Evolutionary conservation across 441 rosid species (phyloP).

Genomic region (Euphorbia schlechtendalii): DNA sequence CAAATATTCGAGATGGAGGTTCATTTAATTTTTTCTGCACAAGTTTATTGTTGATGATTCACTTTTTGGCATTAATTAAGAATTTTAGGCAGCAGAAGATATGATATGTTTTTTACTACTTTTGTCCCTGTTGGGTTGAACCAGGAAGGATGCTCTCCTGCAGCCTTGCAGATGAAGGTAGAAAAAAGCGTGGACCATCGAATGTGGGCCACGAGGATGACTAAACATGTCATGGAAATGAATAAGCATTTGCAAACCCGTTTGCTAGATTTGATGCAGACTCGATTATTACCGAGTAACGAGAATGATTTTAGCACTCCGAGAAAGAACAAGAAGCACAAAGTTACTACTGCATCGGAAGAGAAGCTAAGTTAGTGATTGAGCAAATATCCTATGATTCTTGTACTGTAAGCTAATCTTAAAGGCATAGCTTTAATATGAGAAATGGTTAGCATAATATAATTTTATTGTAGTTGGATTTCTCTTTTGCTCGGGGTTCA

Average conservation of each 20-base stretch:
- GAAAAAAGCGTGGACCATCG: constrained; percentile 28
- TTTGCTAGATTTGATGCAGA: constrained; percentile 40
- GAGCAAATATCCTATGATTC: neutral
- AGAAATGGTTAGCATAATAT: neutral
- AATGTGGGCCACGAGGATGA: constrained; percentile 35
- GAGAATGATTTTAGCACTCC: constrained; percentile 10
- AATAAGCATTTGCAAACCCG: constrained; percentile 37
- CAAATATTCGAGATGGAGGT: constrained; percentile 39
- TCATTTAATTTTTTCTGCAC: constrained; percentile 4
- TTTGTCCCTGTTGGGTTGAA: constrained; percentile 15
- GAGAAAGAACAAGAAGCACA: constrained; percentile 25
- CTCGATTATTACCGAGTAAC: constrained; percentile 19
- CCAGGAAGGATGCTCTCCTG: constrained; percentile 32
- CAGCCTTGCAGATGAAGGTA: constrained; percentile 34
- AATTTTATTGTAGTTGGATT: neutral
- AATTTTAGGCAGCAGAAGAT: neutral
- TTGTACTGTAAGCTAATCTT: neutral
- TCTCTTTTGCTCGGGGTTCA: neutral
- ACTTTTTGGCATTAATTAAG: neutral
- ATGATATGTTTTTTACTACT: neutral
- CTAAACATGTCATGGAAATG: constrained; percentile 47
- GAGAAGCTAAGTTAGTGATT: constrained; percentile 14
- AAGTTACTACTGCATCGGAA: constrained; percentile 10
- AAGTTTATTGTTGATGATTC: neutral
- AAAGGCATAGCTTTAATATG: neutral